Base-by-base conservation (phyloP, 768 basidiomycete genomes). In the Tubosaeta brunneosetosa region DNA sequence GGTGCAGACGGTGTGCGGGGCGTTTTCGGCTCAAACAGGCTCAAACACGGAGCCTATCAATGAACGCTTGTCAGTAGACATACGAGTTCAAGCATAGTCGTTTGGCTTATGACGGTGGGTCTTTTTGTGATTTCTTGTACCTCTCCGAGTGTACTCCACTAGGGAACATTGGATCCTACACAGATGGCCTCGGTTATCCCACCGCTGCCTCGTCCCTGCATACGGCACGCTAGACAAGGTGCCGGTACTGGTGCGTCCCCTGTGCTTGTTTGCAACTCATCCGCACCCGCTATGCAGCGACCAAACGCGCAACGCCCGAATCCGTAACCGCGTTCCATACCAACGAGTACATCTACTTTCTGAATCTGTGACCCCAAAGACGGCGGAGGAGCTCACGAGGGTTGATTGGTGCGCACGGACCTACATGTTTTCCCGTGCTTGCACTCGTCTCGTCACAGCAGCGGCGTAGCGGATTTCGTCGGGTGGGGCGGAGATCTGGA, bases 261-360 rank as follows among this genome's bases (percentile, higher is more conserved):
- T 44, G 0, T 12, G 3, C 27, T 2, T 43, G 1, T 8, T 12
- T n/a, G 16, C 10, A 26, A 12, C 51, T 50, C n/a, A n/a, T 25
- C 17, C 14, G 31, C 10, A 16, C n/a, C n/a, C n/a, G n/a, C n/a
- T n/a, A n/a, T 10, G 2, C 62, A 91, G 88, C 78, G 76, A 62
- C 92, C 6, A 79, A 76, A 58, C 77, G 90, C 17, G 84, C 90
- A 4, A 77, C 82, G 0, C 80, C 86, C 13, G 79, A 84, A 61
- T 78, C 81, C 22, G 88, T 99, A 88, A 87, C 90, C n/a, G 74
- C 85, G 11, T 99, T 98, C 71, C 97, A 99, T 69, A 93, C 95
- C 19, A 95, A 99, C 74, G 97, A 99, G 78, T 99, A 97, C 71
- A 80, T 99, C 53, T 84, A 98, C 62, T 95, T 98, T 62, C 73